A percentile compares a stretch with the other conserved stretches of the same genome.
Conservation (phyloP, 1,139 yeast genomes). For the Geotrichum aggregatum region DNA sequence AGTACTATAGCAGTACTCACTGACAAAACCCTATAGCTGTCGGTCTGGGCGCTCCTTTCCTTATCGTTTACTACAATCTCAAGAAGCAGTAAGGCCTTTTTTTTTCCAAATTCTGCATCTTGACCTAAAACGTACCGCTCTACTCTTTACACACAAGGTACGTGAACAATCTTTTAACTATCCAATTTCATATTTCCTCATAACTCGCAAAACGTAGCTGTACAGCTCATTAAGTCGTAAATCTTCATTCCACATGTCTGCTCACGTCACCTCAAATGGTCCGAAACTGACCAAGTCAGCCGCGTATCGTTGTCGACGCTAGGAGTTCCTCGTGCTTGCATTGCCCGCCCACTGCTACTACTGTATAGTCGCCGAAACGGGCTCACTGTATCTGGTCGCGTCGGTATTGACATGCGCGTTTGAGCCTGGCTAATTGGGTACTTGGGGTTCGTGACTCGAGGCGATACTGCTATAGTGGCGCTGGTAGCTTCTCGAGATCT, state of each 20-base stretch:
- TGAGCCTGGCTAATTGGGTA: constrained; percentile 2
- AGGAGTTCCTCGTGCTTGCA: not conserved
- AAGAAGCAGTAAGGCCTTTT: constrained; percentile 32
- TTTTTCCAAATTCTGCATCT: not conserved
- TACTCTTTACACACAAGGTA: too few species aligned
- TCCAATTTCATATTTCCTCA: not conserved
- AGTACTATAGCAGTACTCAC: not conserved
- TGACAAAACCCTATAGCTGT: constrained; percentile 20
- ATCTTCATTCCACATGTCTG: not conserved
- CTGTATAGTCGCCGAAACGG: constrained; percentile 20
- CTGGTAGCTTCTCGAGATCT: not conserved
- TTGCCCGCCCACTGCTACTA: constrained; percentile 7
- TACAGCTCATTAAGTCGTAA: not conserved
- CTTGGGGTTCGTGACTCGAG: constrained; percentile 2
- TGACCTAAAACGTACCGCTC: not conserved
- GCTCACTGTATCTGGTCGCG: constrained; percentile 14
- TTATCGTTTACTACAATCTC: constrained; percentile 39
- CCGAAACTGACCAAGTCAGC: not conserved
- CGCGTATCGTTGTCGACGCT: not conserved
- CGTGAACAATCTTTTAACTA: too few species aligned
- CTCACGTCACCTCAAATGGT: not conserved
- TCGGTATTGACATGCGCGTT: constrained; percentile 10
- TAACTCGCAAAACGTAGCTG: not conserved
- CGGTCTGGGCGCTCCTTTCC: constrained; percentile 41
- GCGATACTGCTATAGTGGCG: not conserved